These are phyloP conservation scores for Trametes punicea DNA, from an alignment of 768 basidiomycete genomes.

Conservation along the genomic window DNA sequence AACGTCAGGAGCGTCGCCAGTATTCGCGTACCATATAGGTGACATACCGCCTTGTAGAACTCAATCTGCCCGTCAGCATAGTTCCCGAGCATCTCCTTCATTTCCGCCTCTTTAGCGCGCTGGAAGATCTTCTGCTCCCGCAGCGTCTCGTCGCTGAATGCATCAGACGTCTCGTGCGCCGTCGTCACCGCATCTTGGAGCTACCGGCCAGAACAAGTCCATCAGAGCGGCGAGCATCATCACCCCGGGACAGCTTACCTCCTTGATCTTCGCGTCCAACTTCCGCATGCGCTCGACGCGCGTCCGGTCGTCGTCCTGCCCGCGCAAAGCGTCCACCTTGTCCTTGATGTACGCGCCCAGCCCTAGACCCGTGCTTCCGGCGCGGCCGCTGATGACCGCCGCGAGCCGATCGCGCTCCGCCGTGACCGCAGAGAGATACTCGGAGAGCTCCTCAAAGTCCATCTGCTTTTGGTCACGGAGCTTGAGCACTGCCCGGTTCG, in stretches of 20 bases:
- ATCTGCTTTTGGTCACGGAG: constrained; percentile 97
- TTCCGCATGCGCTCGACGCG: constrained; percentile 93
- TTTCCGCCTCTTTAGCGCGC: constrained; percentile 86
- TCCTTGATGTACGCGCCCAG: constrained; percentile 89
- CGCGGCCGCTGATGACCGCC: constrained; percentile 86
- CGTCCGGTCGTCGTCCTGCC: constrained; percentile 89
- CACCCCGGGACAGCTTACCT: constrained; percentile 45
- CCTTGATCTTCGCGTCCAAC: constrained; percentile 91
- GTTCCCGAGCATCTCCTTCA: constrained; percentile 91
- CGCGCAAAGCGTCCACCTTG: constrained; percentile 85
- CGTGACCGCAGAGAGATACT: constrained; percentile 91
- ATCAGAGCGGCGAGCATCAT: not conserved
- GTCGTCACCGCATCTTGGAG: constrained; percentile 95
- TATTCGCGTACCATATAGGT: not conserved
- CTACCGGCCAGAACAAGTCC: constrained; percentile 37
- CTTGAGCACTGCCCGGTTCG: constrained; percentile 91
- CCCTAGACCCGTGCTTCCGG: constrained; percentile 79
- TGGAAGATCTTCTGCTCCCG: constrained; percentile 91
- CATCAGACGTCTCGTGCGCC: constrained; percentile 93
- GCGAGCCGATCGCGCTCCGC: constrained; percentile 90
- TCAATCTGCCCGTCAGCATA: constrained; percentile 95
- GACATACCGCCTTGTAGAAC: constrained; percentile 76
- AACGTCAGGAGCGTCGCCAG: constrained; percentile 13
- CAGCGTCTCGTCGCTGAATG: constrained; percentile 93
- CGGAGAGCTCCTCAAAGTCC: constrained; percentile 95